Base-by-base conservation (phyloP, 805 yeast genomes). In the Hermanozyma aechmeae region DNA sequence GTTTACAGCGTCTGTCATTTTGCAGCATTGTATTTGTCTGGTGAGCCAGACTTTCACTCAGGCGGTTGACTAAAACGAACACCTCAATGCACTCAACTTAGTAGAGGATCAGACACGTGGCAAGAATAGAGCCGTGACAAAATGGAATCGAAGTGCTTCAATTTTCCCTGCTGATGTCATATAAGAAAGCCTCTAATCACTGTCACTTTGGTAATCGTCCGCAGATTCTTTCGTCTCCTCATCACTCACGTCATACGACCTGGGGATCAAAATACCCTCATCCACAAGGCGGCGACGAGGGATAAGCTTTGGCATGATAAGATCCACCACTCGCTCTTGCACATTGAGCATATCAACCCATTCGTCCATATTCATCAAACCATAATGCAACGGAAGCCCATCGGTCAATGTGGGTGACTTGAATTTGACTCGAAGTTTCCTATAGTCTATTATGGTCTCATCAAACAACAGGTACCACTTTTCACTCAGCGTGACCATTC, bases 281-380 rank as follows among this genome's bases (percentile, higher is more conserved):
- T 67, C 70, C 21, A 65, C 69, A 28, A 69, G 21, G 21, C 11
- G 21, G 21, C 11, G 43, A 23, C 79, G 45, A 3, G 51, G 53
- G 4, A 50, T 51, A 47, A 85, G 37, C 39, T 84, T 38, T 0
- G 95, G 95, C 27, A 89, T 47, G 2, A 82, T 73, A 29, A 86
- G 56, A 27, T 83, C 96, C 40, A 81, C 70, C 13, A 80, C 78
- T 34, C 84, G 65, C 22, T 70, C 72, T 20, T 68, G 60, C 2
- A 46, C 58, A 15, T 79, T 50, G 26, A 89, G 48, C 23, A 56
- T 54, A 42, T 89, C 95, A 0, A 75, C 68, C 45, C 78, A 70
- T 46, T 78, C 89, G 51, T 89, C 97, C 56, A 89, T 64, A 44
- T 73, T 68, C 4, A 43, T 43, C 13, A 61, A 18, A 14, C 60